A percentile compares a stretch with the other conserved stretches of the same genome.
These are phyloP conservation scores for Thuja plicata DNA, from an alignment of 83 land plant genomes.

Conservation along the genomic window DNA sequence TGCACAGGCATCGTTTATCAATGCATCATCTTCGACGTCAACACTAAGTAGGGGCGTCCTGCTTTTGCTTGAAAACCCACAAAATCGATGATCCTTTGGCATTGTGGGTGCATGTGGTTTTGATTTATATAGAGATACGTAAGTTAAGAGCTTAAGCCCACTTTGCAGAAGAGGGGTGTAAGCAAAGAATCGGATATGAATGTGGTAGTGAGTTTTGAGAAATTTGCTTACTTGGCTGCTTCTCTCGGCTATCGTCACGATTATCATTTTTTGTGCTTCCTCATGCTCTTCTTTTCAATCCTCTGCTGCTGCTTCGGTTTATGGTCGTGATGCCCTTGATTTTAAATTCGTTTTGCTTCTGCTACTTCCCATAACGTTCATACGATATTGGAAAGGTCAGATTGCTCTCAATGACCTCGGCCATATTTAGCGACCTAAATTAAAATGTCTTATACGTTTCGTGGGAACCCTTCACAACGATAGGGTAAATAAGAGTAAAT, in stretches of 20 bases:
- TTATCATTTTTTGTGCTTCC: background rate
- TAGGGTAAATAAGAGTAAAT: too few relatives aligned
- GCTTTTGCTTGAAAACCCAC: background rate
- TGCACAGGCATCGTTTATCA: slow-evolving; percentile 8
- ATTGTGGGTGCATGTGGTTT: background rate
- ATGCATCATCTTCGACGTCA: background rate
- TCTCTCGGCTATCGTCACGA: background rate
- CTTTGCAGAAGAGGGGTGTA: background rate
- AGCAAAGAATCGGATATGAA: background rate
- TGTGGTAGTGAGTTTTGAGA: background rate
- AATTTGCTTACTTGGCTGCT: background rate
- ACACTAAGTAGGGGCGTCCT: background rate
- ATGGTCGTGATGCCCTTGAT: too few relatives aligned
- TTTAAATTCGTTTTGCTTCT: too few relatives aligned
- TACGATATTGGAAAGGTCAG: too few relatives aligned
- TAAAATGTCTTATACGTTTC: too few relatives aligned
- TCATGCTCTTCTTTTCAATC: background rate
- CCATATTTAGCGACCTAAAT: too few relatives aligned
- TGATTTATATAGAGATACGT: background rate
- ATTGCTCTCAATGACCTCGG: too few relatives aligned
- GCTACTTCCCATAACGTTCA: too few relatives aligned
- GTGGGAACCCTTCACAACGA: too few relatives aligned
- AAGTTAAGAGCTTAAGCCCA: background rate
- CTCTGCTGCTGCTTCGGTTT: background rate
- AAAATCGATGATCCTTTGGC: background rate